Percentiles rank a stretch among this genome's conserved stretches.
Evolutionary conservation across 2,329 filamentous ascomycete genomes (phyloP).

Genomic region (Neopestalotiopsis sp.): DNA sequence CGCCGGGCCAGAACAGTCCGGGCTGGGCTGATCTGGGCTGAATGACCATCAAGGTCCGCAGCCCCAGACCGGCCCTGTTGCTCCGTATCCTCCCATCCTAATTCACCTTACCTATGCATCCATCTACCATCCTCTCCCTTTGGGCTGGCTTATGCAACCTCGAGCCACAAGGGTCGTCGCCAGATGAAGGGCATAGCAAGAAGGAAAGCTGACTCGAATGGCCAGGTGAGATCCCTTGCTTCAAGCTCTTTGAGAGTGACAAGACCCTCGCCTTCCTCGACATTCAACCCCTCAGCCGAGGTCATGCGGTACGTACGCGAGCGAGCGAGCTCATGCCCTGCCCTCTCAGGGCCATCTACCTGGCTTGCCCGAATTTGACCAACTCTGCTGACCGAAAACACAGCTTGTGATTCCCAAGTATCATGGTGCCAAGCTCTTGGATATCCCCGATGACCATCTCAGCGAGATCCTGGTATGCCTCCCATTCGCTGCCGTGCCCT

Average conservation of each 20-base stretch:
- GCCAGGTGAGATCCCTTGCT: conserved; percentile 88
- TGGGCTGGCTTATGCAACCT: no score
- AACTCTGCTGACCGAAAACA: not conserved
- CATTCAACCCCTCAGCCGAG: conserved; percentile 86
- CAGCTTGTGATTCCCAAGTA: conserved; percentile 96
- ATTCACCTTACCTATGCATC: no score
- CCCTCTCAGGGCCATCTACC: no score
- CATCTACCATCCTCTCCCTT: no score
- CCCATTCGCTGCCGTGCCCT: conserved; percentile 48
- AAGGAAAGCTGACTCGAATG: conserved; percentile 20
- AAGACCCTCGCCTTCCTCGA: conserved; percentile 96
- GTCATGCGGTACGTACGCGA: conserved; percentile 75
- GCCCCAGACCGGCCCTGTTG: conserved; percentile 11
- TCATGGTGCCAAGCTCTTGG: conserved; percentile 88
- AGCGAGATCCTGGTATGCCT: conserved; percentile 68
- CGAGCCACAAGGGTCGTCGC: no score
- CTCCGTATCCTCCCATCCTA: conserved; percentile 16
- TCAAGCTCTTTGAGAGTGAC: conserved; percentile 95
- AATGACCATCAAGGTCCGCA: conserved; percentile 18
- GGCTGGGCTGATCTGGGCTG: not conserved
- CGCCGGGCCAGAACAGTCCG: not conserved
- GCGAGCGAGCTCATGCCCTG: not conserved
- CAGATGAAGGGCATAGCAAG: not conserved
- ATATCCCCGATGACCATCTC: conserved; percentile 90
- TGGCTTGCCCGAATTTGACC: not conserved